Conservation (phyloP, 2,329 filamentous ascomycete genomes). For the Ascomycota sp. region DNA sequence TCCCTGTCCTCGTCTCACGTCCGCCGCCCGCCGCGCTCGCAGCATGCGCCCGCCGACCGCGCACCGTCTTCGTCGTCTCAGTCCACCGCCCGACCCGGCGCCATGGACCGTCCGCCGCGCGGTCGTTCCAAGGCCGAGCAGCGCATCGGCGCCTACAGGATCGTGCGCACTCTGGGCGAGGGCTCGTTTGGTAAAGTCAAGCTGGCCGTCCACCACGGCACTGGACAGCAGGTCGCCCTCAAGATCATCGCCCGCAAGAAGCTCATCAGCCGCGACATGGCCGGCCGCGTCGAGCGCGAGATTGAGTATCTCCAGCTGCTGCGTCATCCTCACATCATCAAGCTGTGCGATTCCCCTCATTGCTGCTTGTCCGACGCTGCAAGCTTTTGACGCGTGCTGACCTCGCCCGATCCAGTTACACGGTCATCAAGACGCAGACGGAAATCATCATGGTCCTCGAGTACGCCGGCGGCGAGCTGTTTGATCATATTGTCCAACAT, state of each 20-base stretch:
- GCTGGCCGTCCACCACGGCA: constrained; percentile 77
- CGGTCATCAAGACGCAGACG: constrained; percentile 78
- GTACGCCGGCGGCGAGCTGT: constrained; percentile 87
- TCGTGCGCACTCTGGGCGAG: constrained; percentile 77
- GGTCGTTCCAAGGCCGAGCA: constrained; percentile 45
- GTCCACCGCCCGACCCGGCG: constrained; percentile 11
- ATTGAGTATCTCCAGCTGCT: constrained; percentile 94
- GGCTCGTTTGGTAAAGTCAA: constrained; percentile 98
- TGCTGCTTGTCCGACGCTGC: too few relatives aligned
- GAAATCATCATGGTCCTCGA: constrained; percentile 99
- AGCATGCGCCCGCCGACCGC: constrained; percentile 7
- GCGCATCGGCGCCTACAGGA: constrained; percentile 76
- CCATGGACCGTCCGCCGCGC: constrained; percentile 13
- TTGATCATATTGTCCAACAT: constrained; percentile 92
- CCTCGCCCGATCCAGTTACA: constrained; percentile 37
- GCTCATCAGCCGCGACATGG: constrained; percentile 92
- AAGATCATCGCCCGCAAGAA: constrained; percentile 97
- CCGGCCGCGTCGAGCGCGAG: constrained; percentile 86
- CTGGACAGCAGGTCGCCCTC: constrained; percentile 82
- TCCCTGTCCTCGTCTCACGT: constrained; percentile 44
- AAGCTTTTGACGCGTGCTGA: too few relatives aligned
- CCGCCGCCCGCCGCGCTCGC: constrained; percentile 23
- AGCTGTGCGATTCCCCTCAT: constrained; percentile 37
- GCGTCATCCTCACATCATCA: constrained; percentile 95
- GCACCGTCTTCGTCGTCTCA: constrained; percentile 8